Base-by-base conservation (phyloP, 1,139 yeast species). In the Torulaspora pretoriensis region DNA sequence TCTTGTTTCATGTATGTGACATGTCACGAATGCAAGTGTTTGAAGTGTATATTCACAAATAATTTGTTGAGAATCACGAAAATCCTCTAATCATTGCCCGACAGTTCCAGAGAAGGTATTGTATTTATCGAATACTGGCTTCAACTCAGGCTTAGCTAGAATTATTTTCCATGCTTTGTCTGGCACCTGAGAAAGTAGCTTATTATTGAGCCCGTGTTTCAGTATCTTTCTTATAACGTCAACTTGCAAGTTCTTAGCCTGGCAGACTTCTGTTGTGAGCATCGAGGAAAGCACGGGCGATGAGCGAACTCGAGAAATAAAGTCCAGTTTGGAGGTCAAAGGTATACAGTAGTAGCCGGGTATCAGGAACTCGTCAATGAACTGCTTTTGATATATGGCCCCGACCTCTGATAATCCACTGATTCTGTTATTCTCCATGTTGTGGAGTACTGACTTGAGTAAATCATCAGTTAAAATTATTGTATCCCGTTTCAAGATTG, bases 221-320 rank as follows among this genome's bases (percentile, higher is more conserved):
- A 40, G 24, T 8, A 40, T 30, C 31, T 38, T 38, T 9, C 41
- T 22, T 13, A 38, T n/a, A n/a, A 38, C 17, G n/a, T 38, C 41
- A 12, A 38, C 8, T 12, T 38, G 35, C 19, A 31, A 14, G 24
- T 10, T 25, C 12, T 24, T 13, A n/a, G 35, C 14, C 17, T 14
- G 30, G 8, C 23, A 10, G 9, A 24, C 12, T 26, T 38, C 40
- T 8, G 41, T 25, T 10, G 25, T 16, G 16, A 38, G 35, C 14
- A 38, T 16, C 4, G 41, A 16, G 24, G 35, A 31, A 5, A 38
- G 14, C 19, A 25, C 25, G 10, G 27, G 4, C 8, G 16, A n/a
- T 12, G 35, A 29, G 4, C 31, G 31, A 8, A 38, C 19, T 6
- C 31, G 41, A 17, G 41, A n/a, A 25, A 38, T 38, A n/a, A 38